These are phyloP conservation scores for Geotrichum carabidarum DNA, from an alignment of 1,139 yeast species.

Conservation along the genomic window DNA sequence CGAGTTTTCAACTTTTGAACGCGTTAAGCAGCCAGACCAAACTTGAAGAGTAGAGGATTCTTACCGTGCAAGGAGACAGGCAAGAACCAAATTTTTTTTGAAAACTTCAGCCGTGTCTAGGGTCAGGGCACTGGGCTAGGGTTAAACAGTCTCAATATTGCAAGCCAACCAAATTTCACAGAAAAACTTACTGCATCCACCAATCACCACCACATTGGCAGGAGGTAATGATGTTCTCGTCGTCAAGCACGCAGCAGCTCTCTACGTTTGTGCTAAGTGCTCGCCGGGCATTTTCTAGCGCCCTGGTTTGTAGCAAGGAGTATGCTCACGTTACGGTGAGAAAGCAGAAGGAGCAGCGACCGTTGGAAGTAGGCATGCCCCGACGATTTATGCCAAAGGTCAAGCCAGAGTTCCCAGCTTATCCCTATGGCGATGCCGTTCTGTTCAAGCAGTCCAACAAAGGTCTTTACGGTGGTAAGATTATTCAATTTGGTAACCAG, in stretches of 20 bases:
- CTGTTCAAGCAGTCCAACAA: conserved; percentile 78
- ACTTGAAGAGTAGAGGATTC: too few species aligned
- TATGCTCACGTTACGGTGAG: conserved; percentile 36
- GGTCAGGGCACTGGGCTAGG: conserved; percentile 1
- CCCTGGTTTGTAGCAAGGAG: conserved; percentile 19
- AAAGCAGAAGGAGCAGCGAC: conserved; percentile 28
- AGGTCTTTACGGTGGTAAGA: conserved; percentile 87
- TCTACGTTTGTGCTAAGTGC: conserved; percentile 2
- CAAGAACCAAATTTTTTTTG: conserved; percentile 1
- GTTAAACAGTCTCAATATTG: not conserved
- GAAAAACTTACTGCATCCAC: conserved; percentile 1
- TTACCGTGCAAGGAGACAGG: too few species aligned
- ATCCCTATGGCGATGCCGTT: conserved; percentile 74
- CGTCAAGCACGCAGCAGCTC: not conserved
- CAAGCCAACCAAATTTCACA: conserved; percentile 2
- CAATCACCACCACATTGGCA: not conserved
- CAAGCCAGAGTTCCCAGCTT: conserved; percentile 54
- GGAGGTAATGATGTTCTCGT: conserved; percentile 5
- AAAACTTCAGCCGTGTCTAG: not conserved
- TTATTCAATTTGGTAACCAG: conserved; percentile 69
- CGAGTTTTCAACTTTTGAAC: not conserved
- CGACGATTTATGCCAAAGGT: conserved; percentile 28
- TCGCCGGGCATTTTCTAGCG: conserved; percentile 21
- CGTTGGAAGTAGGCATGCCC: conserved; percentile 35
- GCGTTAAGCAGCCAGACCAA: too few species aligned